Evolutionary conservation across 2,329 filamentous ascomycete genomes (phyloP).

Genomic region (Lecanicillium sp.): DNA sequence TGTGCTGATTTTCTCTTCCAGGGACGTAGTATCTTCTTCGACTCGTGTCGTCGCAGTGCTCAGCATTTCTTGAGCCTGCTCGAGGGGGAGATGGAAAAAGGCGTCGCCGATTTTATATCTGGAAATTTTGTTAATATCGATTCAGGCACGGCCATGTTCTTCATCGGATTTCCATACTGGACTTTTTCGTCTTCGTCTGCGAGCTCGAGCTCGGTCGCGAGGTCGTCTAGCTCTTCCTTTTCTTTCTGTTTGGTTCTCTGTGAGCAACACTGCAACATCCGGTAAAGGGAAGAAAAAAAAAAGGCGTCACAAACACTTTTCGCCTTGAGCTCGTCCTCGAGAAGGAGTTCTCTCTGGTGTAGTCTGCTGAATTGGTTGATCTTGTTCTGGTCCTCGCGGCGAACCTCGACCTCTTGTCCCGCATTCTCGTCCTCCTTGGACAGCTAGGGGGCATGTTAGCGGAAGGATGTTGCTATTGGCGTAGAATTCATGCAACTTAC

Average conservation of each 20-base stretch:
- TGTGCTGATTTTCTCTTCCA: slow-evolving; percentile 70
- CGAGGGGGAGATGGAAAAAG: slow-evolving; percentile 79
- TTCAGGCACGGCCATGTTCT: background rate
- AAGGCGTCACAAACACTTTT: slow-evolving; percentile 63
- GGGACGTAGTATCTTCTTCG: slow-evolving; percentile 65
- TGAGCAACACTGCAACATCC: slow-evolving; percentile 20
- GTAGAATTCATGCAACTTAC: slow-evolving; percentile 30
- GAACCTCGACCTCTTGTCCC: slow-evolving; percentile 83
- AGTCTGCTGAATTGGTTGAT: slow-evolving; percentile 97
- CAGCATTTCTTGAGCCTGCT: slow-evolving; percentile 83
- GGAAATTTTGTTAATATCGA: slow-evolving; percentile 8
- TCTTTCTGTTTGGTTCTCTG: slow-evolving; percentile 63
- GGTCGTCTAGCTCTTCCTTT: slow-evolving; percentile 94
- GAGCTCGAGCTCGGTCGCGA: slow-evolving; percentile 84
- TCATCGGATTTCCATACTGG: slow-evolving; percentile 53
- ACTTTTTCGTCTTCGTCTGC: slow-evolving; percentile 92
- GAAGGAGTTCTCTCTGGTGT: slow-evolving; percentile 72
- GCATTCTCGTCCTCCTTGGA: slow-evolving; percentile 87
- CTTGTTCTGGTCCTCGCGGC: slow-evolving; percentile 95
- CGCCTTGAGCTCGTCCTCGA: slow-evolving; percentile 73
- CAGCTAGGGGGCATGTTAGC: slow-evolving; percentile 51
- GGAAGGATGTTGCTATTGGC: rapidly evolving
- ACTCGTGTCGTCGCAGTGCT: slow-evolving; percentile 63
- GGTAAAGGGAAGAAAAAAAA: too few relatives aligned
- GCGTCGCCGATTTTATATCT: slow-evolving; percentile 97